Conservation (phyloP, 2,329 filamentous ascomycete genomes). For the Aspergillus fumigatiaffinis region DNA sequence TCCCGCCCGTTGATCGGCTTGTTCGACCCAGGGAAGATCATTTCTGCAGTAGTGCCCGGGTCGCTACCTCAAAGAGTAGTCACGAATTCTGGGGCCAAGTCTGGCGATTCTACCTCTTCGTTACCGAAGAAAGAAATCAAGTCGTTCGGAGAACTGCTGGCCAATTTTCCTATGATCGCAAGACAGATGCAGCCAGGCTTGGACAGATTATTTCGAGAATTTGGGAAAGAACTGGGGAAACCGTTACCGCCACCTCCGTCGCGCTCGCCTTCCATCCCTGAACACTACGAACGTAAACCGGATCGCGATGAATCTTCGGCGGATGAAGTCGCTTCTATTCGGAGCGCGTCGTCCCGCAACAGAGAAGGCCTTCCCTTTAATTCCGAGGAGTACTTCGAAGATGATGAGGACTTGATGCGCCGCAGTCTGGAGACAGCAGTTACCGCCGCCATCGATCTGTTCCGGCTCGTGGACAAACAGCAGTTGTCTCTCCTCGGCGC, state of each 20-base stretch:
- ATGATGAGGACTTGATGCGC: slow-evolving; percentile 88
- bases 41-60: slow-evolving; percentile 58
- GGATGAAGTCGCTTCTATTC: slow-evolving; percentile 34
- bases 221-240: slow-evolving; percentile 78
- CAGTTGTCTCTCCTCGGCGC: slow-evolving; percentile 87
- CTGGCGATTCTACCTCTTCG: slow-evolving; percentile 32
- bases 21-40: slow-evolving; percentile 71
- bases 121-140: slow-evolving; percentile 81
- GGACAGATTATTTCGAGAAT: slow-evolving; percentile 85
- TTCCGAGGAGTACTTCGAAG: slow-evolving; percentile 71
- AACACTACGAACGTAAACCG: slow-evolving; percentile 51
- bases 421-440: slow-evolving; percentile 87
- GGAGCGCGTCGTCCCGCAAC: slow-evolving; percentile 31
- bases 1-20: slow-evolving; percentile 80
- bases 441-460: slow-evolving; percentile 88
- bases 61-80: slow-evolving; percentile 30
- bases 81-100: slow-evolving; percentile 19
- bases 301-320: slow-evolving; percentile 33
- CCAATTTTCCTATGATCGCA: slow-evolving; percentile 91
- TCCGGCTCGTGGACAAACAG: slow-evolving; percentile 92
- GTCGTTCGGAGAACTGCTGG: slow-evolving; percentile 83
- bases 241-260: slow-evolving; percentile 70
- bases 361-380: slow-evolving; percentile 46
- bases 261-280: slow-evolving; percentile 47
- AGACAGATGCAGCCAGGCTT: slow-evolving; percentile 92